A percentile compares a stretch with the other conserved stretches of the same genome.
These are phyloP conservation scores for Nasturtium officinale DNA, from an alignment of 345 rosid genomes.

Conservation along the genomic window DNA sequence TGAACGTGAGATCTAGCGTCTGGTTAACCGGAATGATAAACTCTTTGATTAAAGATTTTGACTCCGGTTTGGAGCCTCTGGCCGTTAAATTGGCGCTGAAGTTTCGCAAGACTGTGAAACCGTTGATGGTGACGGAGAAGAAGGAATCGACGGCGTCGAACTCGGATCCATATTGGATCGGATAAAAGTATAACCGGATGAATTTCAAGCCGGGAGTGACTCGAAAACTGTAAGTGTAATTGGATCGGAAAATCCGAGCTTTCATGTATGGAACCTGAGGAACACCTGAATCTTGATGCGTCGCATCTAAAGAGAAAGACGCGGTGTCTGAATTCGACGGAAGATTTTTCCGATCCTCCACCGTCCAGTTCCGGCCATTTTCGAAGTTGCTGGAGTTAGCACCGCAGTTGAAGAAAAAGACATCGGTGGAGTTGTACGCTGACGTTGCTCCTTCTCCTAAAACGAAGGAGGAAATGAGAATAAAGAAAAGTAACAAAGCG, in stretches of 20 bases:
- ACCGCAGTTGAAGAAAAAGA: slow-evolving; percentile 32
- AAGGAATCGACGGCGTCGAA: neutral
- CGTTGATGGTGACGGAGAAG: slow-evolving; percentile 1
- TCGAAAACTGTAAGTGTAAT: slow-evolving; percentile 23
- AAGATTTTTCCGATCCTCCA: neutral
- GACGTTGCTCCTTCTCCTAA: neutral
- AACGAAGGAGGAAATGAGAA: neutral
- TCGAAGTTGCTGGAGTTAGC: neutral
- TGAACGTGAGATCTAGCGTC: slow-evolving; percentile 44
- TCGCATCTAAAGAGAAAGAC: neutral
- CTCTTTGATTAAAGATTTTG: slow-evolving; percentile 16
- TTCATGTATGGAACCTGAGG: slow-evolving; percentile 35
- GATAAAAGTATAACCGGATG: slow-evolving; percentile 41
- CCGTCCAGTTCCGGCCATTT: neutral
- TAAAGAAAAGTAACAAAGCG: neutral
- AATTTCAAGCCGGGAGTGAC: slow-evolving; percentile 40
- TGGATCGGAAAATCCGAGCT: slow-evolving; percentile 38
- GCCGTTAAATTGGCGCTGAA: too few species aligned
- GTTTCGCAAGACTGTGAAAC: too few species aligned
- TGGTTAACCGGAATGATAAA: slow-evolving; percentile 23
- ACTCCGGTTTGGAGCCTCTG: neutral
- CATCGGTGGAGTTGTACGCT: slow-evolving; percentile 15
- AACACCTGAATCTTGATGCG: neutral
- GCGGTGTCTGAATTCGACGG: neutral
- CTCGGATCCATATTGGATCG: slow-evolving; percentile 15